Conservation (phyloP, 352 stramenopile species). For the Globisporangium sylvaticum region DNA sequence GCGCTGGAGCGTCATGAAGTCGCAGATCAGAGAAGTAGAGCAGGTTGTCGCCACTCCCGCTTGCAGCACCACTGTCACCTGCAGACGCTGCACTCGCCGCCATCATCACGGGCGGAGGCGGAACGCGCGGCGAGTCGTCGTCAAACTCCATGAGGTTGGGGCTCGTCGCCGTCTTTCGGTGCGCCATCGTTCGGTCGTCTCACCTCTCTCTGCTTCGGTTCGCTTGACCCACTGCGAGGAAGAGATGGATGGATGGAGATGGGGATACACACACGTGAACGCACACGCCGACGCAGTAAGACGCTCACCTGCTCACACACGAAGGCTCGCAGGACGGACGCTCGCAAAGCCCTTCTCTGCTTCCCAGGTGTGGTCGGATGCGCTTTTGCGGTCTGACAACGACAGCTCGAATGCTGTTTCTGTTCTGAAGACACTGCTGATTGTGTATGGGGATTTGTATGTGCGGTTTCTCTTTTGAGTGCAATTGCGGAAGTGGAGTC, state of each 20-base stretch:
- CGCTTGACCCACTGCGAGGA: neutral
- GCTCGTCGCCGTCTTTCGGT: constrained; percentile 21
- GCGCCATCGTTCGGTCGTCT: constrained; percentile 8
- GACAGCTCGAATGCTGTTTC: neutral
- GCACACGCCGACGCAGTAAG: neutral
- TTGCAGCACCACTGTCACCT: neutral
- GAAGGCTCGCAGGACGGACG: neutral
- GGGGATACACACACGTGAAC: neutral
- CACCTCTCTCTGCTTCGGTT: neutral
- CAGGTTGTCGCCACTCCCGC: neutral
- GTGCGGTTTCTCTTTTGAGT: neutral
- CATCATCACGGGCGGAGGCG: neutral
- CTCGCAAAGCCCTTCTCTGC: neutral
- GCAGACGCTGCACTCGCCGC: constrained; percentile 12
- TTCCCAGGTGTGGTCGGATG: neutral
- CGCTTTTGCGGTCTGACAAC: neutral
- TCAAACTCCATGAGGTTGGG: constrained; percentile 49
- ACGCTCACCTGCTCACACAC: neutral
- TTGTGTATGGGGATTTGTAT: neutral
- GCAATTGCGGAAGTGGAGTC: neutral
- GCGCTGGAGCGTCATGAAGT: constrained; percentile 4
- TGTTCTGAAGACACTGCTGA: neutral
- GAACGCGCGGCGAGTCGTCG: constrained; percentile 22
- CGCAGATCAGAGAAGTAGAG: constrained; percentile 17
- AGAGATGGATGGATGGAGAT: neutral